Base-by-base conservation (phyloP, 352 stramenopile species). In the Aphanomyces astaci region DNA sequence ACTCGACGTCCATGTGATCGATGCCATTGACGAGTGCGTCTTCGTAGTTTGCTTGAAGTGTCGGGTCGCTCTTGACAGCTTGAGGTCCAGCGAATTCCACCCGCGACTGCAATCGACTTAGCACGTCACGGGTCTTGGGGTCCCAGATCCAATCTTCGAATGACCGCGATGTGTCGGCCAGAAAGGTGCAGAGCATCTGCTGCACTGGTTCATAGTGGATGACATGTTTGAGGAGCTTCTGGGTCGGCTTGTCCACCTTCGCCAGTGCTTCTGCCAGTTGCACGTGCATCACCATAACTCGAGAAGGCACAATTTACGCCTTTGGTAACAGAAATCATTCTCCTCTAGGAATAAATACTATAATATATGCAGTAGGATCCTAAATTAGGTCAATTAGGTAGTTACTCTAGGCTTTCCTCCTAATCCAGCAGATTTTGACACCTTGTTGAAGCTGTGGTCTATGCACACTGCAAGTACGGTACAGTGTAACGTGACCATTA, bases 61-160 rank as follows among this genome's bases (percentile, higher is more conserved):
- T 68, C 24, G 28, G 62, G n/a, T 74, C 40, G 1, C 49, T 64
- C 19, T 79, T 69, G 30, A 36, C 51, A 19, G 30, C 13, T 0
- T 59, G 25, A 22, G 72, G 5, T 52, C 46, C 48, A 70, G 70
- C 1, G 76, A 75, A 13, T 77, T 71, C 51, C 66, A 24, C 81
- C 76, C 69, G 22, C 17, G 27, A 19, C 40, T 71, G 49, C 63
- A 94, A 73, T 3, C 72, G 70, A 0, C 74, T 27, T 10, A 94
- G 73, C 24, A 87, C 75, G 48, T 87, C 73, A 10, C 76, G 84
- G 30, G 87, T 78, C 11, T 72, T 70, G 0, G 82, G 74, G 55
- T 94, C 84, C 84, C 82, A 92, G 1, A 94, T 76, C 78, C 84
- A 89, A 62, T 92, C 82, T 52, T 83, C 75, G 57, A 94, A 90